Base-by-base conservation (phyloP, 2,329 filamentous ascomycete species). In the Triangularia verruculosa region DNA sequence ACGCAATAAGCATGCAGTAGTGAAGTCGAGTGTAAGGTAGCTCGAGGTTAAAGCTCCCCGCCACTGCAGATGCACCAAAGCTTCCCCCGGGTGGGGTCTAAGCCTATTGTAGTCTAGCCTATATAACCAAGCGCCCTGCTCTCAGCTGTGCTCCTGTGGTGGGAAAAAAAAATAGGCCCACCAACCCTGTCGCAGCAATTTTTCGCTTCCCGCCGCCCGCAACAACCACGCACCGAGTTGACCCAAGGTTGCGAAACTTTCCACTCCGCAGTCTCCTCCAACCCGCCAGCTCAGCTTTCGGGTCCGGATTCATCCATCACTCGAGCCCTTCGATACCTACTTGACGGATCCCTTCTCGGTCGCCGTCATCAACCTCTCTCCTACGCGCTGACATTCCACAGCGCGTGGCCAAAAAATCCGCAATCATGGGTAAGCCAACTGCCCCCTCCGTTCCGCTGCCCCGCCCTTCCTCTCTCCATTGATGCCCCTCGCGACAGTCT, bases 381-480 rank as follows among this genome's bases (percentile, higher is more conserved):
- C 70, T 73, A 64, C 72, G 72, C 71, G 70, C 71, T 64, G 68
- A n/a, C 69, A 68, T 70, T 64, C 64, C 70, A 72, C 66, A 65
- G 72, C 73, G 72, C 71, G 72, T 72, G 64, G 69, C 58, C 58
- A 52, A 68, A 66, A 72, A 69, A 67, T 68, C 68, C 70, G 68
- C 70, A 71, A 74, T 70, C 70, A 75, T 75, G 73, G 73, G 74
- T 75, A 54, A 54, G 51, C 39, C 51, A 67, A 51, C 59, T 62
- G 27, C 65, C 64, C 20, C 51, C 56, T 28, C 55, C 12, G 52
- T 59, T 27, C 58, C 59, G 13, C 51, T 47, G 32, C 34, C 59
- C 30, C 52, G 57, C 43, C 51, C 30, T 12, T 12, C 13, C 30
- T 22, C 27, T 58, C 51, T 39, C 13, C 56, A 60, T 65, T 71